These are phyloP conservation scores for Ganoderma meredithae DNA, from an alignment of 1,284 basidiomycete species.

Conservation along the genomic window DNA sequence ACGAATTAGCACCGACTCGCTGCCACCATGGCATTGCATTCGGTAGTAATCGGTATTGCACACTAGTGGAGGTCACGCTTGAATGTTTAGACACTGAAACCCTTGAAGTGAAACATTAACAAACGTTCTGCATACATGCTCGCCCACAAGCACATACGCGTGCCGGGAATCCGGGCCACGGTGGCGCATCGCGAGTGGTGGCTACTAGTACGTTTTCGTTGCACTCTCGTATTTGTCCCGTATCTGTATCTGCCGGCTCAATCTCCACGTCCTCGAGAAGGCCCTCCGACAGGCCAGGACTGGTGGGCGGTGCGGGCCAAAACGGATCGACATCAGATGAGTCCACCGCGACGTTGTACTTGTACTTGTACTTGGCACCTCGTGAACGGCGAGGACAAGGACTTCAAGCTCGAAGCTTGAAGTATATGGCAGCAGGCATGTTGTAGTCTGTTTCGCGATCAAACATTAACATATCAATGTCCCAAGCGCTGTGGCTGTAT, in stretches of 20 bases:
- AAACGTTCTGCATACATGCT: neutral
- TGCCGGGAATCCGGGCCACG: neutral
- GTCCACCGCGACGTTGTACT: neutral
- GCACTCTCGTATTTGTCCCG: neutral
- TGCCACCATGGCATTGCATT: neutral
- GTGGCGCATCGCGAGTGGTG: neutral
- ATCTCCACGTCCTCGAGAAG: too few species aligned
- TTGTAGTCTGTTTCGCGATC: neutral
- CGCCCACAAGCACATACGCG: slow-evolving; percentile 1
- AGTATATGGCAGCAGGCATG: slow-evolving; percentile 6
- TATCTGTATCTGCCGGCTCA: neutral
- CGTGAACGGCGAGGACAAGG: too few species aligned
- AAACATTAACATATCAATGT: neutral
- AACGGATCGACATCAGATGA: neutral
- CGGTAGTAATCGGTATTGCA: neutral
- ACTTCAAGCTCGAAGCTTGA: neutral
- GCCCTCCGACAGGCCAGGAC: too few species aligned
- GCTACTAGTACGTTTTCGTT: neutral
- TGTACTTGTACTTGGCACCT: too few species aligned
- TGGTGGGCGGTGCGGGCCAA: neutral
- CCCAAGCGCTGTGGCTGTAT: neutral
- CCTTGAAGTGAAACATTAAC: neutral
- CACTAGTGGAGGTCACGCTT: neutral
- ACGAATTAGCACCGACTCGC: neutral
- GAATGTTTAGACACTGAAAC: too few species aligned